Base-by-base conservation (phyloP, 2,329 filamentous ascomycete genomes). In the Cercospora berteroae region DNA sequence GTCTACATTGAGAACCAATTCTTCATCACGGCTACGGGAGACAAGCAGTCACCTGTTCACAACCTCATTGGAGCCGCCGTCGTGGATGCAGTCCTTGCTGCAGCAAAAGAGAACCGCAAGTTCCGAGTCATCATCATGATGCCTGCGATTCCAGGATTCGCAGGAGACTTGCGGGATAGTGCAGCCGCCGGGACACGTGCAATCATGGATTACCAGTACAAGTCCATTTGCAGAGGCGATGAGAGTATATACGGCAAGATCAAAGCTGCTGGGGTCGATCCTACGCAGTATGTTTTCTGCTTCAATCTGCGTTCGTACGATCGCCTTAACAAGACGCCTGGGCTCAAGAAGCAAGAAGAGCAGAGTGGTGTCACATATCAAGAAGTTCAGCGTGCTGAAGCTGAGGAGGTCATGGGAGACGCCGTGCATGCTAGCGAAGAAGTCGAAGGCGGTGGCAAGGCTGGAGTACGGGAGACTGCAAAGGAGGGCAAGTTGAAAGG, bases 1-100 rank as follows among this genome's bases (percentile, higher is more conserved):
- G 90, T 99, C 25, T 99, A 98, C 81, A 97, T 99, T 68, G 95
- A 99, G 79, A 98, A 98, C 75, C 95, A 99, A 75, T 98, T 98
- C 82, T 99, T 98, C 84, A 97, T 96, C 77, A 72, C 71, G 1
- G 71, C 95, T 0, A 98, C 94, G 0, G 93, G 93, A 8, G 89
- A 95, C n/a, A 80, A 97, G 39, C 94, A 97, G 77, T 81, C 84
- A 0, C 94, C 94, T 0, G 88, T 98, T 25, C 89, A 93, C 79
- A 99, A 99, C 77, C 90, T 88, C 18, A 91, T 99, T 63, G 95
- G 95, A 12, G 85, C 85, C 7, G 90, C 95, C 2, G 97, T 99
- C 63, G 95, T 97, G 2, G 93, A 99, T 65, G 94, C 94, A 0
- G 90, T 93, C 27, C 87, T 97, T 3, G 85, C 87, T 36, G 94